Base-by-base conservation (phyloP, 2,329 filamentous ascomycete species). In the Paraphaeosphaeria minitans region DNA sequence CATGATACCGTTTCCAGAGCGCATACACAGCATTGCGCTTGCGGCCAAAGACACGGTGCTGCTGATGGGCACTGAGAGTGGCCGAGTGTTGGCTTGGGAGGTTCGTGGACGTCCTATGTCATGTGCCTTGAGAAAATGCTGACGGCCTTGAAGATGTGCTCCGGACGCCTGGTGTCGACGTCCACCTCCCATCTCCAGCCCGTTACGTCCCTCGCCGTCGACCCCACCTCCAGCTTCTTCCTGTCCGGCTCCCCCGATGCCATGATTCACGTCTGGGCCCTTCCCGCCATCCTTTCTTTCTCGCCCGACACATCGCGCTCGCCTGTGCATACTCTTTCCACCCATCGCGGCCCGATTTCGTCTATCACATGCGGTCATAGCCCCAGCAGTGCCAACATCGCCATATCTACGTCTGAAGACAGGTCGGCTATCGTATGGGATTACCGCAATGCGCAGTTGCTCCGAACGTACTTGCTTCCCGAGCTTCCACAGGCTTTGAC, bases 391-490 rank as follows among this genome's bases (percentile, higher is more conserved):
- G 89, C 89, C 58, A 94, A 91, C 75, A 87, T 98, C 60, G 93
- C 90, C 59, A 84, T 97, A 21, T 96, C 94, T 3, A 87, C 89
- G 7, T 92, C 92, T 64, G 88, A 86, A 67, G 95, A 98, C 79
- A 93, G 91, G 77, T 95, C 92, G 8, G 92, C 92, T 67, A 89
- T 97, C 69, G 83, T 96, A 60, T 99, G 95, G 95, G 93, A 98
- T 78, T 96, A 96, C 74, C 87, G 88, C 61, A 91, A 87, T 0
- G 92, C 92, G 41, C 85, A 87, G 60, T 82, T 89, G 12, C 80
- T 98, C 57, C 87, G 93, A 45, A 98, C 93, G 4, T 87, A 96
- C 64, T 83, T 98, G 42, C 86, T 98, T 57, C 87, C 91, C 1
- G 82, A 84, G n/a, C 81, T 84, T 19, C 92, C 93, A 16, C 81